phyloP scores from a whole-genome alignment of 192 early-diverging fungal genomes.

The Podochytrium sp. region DNA sequence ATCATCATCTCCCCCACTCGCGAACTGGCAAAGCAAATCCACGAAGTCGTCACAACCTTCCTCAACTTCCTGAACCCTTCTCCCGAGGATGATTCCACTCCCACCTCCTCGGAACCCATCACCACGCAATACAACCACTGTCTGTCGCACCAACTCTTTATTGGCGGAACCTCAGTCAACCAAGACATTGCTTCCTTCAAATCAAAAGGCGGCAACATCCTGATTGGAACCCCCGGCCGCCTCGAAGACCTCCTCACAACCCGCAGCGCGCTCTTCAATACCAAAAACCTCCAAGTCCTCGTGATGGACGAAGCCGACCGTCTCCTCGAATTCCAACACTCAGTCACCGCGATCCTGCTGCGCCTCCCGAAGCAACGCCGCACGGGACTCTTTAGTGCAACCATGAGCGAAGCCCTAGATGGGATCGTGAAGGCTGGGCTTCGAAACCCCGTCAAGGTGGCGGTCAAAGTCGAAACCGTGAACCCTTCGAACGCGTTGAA shows the following conservation, averaged over 20 bases:
- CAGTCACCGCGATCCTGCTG: constrained; percentile 77
- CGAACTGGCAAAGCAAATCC: constrained; percentile 75
- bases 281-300: constrained; percentile 83
- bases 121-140: constrained; percentile 27
- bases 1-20: constrained; percentile 76
- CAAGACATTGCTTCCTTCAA: constrained; percentile 70
- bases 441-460: constrained; percentile 87
- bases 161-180: constrained; percentile 71
- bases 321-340: constrained; percentile 82
- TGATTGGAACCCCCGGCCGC: constrained; percentile 95
- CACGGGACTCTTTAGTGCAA: constrained; percentile 95
- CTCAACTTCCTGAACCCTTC: constrained; percentile 54
- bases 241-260: constrained; percentile 88
- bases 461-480: constrained; percentile 84
- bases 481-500: not conserved
- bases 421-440: constrained; percentile 86
- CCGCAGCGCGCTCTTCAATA: constrained; percentile 81
- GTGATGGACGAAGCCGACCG: constrained; percentile 97
- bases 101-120: constrained; percentile 1
- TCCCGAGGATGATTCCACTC: constrained; percentile 2
- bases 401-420: constrained; percentile 87
- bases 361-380: constrained; percentile 90
- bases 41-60: constrained; percentile 56
- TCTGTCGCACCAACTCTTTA: constrained; percentile 63
- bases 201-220: constrained; percentile 72